Percentiles rank a stretch among this genome's conserved stretches.
These are phyloP conservation scores for Colletotrichum theobromicola DNA, from an alignment of 2,329 filamentous ascomycete species.

Conservation along the genomic window DNA sequence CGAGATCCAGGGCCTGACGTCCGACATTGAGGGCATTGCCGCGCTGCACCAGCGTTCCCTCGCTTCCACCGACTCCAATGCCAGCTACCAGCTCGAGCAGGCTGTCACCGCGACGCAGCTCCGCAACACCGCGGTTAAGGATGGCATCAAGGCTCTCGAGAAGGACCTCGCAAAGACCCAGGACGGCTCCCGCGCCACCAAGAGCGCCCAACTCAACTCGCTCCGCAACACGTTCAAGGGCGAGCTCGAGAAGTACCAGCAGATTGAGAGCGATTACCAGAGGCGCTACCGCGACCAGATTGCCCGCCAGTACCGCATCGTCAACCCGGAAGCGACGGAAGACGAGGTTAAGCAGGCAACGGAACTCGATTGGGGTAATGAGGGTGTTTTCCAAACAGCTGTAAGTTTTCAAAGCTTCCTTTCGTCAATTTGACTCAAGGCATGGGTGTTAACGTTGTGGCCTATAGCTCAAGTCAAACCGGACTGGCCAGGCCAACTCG, in stretches of 20 bases:
- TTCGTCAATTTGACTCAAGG: not conserved
- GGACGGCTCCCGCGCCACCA: slow-evolving; percentile 66
- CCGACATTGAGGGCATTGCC: slow-evolving; percentile 70
- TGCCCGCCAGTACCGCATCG: slow-evolving; percentile 79
- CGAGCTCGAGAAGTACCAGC: slow-evolving; percentile 72
- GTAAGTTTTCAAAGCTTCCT: slow-evolving; percentile 53
- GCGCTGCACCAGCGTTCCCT: slow-evolving; percentile 75
- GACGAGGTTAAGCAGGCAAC: slow-evolving; percentile 72
- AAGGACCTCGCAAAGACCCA: slow-evolving; percentile 69
- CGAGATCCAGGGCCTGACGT: slow-evolving; percentile 71
- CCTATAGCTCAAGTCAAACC: slow-evolving; percentile 73
- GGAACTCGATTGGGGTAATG: slow-evolving; percentile 75
- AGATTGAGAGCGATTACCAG: slow-evolving; percentile 74
- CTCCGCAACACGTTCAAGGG: slow-evolving; percentile 76
- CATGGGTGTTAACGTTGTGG: not conserved
- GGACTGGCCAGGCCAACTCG: slow-evolving; percentile 73
- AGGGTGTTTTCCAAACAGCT: slow-evolving; percentile 83
- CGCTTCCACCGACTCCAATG: slow-evolving; percentile 64
- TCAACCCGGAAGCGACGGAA: slow-evolving; percentile 81
- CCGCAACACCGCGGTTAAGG: slow-evolving; percentile 77
- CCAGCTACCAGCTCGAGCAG: slow-evolving; percentile 66
- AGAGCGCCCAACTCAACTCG: slow-evolving; percentile 71
- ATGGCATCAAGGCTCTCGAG: slow-evolving; percentile 79
- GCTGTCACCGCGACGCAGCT: slow-evolving; percentile 73
- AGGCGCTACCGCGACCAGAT: slow-evolving; percentile 79